Conservation (phyloP, 2,329 filamentous ascomycete genomes). For the Albifimbria verrucaria region DNA sequence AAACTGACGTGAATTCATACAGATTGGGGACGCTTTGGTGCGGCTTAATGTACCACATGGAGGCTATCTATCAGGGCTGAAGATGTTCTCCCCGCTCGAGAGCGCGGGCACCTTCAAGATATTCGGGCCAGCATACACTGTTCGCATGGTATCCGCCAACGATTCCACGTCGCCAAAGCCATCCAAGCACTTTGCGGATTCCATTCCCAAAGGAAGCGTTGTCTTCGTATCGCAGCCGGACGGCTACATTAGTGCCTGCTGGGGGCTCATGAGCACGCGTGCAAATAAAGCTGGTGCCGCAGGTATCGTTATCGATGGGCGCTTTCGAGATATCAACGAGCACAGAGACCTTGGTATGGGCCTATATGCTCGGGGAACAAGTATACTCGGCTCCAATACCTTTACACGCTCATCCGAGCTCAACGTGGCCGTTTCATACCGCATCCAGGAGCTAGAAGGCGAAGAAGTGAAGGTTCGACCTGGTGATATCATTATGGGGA, state of each 20-base stretch:
- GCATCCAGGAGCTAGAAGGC: conserved; percentile 13
- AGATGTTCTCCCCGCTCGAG: conserved; percentile 15
- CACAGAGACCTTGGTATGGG: conserved; percentile 19
- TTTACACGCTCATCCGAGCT: conserved; percentile 24
- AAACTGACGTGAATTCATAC: not conserved
- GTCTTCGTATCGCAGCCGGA: conserved; percentile 28
- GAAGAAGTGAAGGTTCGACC: conserved; percentile 25
- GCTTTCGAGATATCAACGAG: conserved; percentile 24
- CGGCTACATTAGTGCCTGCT: conserved; percentile 21
- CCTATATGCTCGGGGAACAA: conserved; percentile 23
- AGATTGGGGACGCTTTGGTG: conserved; percentile 23
- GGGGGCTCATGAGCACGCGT: conserved; percentile 27
- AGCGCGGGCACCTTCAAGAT: conserved; percentile 10
- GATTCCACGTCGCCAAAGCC: conserved; percentile 19
- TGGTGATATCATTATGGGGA: conserved; percentile 25
- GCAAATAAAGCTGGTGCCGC: conserved; percentile 21
- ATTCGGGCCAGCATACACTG: conserved; percentile 23
- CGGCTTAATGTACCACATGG: conserved; percentile 24
- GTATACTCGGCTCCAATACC: conserved; percentile 25
- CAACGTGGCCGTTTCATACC: conserved; percentile 18
- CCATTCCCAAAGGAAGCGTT: conserved; percentile 16
- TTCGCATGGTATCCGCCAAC: conserved; percentile 24
- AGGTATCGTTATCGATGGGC: conserved; percentile 23
- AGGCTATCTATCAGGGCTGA: conserved; percentile 20
- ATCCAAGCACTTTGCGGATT: conserved; percentile 24